These are phyloP conservation scores for Fusarium chuoi DNA, from an alignment of 2,329 filamentous ascomycete species.

Conservation along the genomic window DNA sequence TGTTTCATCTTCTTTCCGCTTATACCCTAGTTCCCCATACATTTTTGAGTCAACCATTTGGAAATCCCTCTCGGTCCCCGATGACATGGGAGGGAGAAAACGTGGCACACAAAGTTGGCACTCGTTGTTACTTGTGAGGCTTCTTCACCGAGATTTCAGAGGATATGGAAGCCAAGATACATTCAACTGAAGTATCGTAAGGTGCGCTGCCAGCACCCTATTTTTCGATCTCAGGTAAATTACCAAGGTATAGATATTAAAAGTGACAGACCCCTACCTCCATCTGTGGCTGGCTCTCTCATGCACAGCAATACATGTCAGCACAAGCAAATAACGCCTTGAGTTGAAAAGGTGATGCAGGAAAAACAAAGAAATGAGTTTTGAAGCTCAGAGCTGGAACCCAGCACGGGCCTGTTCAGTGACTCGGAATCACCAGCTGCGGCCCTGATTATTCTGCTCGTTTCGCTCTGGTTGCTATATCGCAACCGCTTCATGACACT, in stretches of 20 bases:
- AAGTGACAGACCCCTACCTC: neutral
- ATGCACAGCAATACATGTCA: conserved; percentile 21
- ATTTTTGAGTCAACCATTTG: conserved; percentile 1
- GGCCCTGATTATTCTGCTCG: neutral
- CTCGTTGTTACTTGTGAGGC: neutral
- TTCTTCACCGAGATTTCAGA: neutral
- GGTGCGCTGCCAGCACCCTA: neutral
- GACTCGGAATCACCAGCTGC: neutral
- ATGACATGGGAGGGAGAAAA: conserved; percentile 3
- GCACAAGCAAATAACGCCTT: conserved; percentile 23
- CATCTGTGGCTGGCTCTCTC: conserved; percentile 1
- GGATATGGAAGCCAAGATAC: neutral
- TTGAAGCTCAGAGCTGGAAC: neutral
- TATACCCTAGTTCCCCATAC: conserved; percentile 4
- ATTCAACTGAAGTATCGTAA: neutral
- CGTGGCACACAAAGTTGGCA: conserved; percentile 20
- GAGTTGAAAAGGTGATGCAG: neutral
- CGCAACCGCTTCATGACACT: conserved; percentile 9
- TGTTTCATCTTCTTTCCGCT: conserved; percentile 31
- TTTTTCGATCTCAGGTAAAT: neutral
- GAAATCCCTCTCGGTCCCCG: conserved; percentile 3
- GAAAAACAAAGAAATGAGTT: conserved; percentile 4
- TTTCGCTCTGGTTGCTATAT: conserved; percentile 9
- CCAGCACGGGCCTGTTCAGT: conserved; percentile 8
- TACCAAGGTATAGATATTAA: neutral